Conservation (phyloP, 2,329 filamentous ascomycete species). For the Fusarium graminum region DNA sequence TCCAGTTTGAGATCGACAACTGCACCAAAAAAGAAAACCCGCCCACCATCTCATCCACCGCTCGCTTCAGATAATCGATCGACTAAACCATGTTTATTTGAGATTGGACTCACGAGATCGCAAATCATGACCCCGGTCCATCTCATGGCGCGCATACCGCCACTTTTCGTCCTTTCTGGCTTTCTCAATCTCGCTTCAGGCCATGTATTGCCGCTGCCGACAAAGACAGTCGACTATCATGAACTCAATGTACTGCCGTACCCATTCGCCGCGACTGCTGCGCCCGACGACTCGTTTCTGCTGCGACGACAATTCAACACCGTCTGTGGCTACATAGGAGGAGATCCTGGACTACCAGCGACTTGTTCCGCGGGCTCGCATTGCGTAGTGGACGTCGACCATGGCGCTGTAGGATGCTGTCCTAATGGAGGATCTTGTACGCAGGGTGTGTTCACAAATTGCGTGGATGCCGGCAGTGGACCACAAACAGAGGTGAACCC, state of each 20-base stretch:
- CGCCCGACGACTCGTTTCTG: slow-evolving; percentile 52
- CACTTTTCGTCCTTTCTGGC: slow-evolving; percentile 53
- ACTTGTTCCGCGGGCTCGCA: slow-evolving; percentile 70
- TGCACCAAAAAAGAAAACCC: slow-evolving; percentile 11
- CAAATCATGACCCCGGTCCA: slow-evolving; percentile 47
- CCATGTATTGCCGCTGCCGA: slow-evolving; percentile 59
- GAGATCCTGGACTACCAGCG: slow-evolving; percentile 64
- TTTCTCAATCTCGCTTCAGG: slow-evolving; percentile 52
- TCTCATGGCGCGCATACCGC: slow-evolving; percentile 55
- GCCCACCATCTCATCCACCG: slow-evolving; percentile 18
- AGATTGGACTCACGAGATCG: slow-evolving; percentile 41
- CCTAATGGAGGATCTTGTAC: slow-evolving; percentile 65
- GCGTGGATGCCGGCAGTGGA: slow-evolving; percentile 65
- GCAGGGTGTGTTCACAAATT: slow-evolving; percentile 68
- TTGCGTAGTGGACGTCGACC: slow-evolving; percentile 65
- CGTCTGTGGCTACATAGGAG: slow-evolving; percentile 70
- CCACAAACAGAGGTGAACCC: slow-evolving; percentile 66
- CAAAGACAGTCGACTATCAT: slow-evolving; percentile 54
- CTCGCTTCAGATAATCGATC: slow-evolving; percentile 12
- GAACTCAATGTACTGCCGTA: slow-evolving; percentile 58
- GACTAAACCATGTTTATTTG: slow-evolving; percentile 43
- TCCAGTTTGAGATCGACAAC: slow-evolving; percentile 14
- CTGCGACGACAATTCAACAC: slow-evolving; percentile 63
- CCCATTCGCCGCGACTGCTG: slow-evolving; percentile 58
- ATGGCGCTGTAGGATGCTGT: slow-evolving; percentile 68